phyloP scores from a whole-genome alignment of 164 flowering plant species.

The Tetrastigma voinierianum region DNA sequence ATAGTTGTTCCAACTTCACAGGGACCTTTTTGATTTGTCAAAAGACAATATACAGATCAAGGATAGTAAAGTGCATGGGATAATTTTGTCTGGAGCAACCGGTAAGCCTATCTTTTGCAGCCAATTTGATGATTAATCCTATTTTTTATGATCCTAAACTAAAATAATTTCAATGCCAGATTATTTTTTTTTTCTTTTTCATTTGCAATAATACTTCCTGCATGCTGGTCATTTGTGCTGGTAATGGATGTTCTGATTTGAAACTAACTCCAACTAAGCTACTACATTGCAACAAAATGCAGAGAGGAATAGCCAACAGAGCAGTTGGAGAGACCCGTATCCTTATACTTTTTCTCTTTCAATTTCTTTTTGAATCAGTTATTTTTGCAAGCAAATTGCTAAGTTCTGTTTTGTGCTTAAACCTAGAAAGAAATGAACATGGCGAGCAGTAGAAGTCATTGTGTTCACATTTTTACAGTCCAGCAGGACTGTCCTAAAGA shows the following conservation, averaged over 20 bases:
- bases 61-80: constrained; percentile 65
- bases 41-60: constrained; percentile 83
- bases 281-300: constrained; percentile 19
- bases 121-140: constrained; percentile 2
- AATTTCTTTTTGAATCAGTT: not conserved
- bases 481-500: constrained; percentile 46
- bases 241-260: too few species aligned
- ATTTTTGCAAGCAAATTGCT: constrained; percentile 6
- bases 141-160: not conserved
- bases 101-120: constrained; percentile 35
- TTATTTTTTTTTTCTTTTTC: too few species aligned
- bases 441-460: constrained; percentile 91
- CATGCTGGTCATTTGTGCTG: too few species aligned
- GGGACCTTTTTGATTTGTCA: constrained; percentile 85
- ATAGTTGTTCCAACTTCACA: constrained; percentile 17
- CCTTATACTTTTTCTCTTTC: constrained; percentile 26
- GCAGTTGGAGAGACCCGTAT: constrained; percentile 97
- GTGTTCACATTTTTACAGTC: constrained; percentile 62
- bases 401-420: constrained; percentile 14
- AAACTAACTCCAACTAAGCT: not conserved
- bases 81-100: constrained; percentile 68
- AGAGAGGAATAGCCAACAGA: constrained; percentile 80
- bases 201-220: too few species aligned
- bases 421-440: constrained; percentile 72
- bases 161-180: not conserved